These are phyloP conservation scores for Endocalyx cinctus DNA, from an alignment of 2,329 filamentous ascomycete species.

Conservation along the genomic window DNA sequence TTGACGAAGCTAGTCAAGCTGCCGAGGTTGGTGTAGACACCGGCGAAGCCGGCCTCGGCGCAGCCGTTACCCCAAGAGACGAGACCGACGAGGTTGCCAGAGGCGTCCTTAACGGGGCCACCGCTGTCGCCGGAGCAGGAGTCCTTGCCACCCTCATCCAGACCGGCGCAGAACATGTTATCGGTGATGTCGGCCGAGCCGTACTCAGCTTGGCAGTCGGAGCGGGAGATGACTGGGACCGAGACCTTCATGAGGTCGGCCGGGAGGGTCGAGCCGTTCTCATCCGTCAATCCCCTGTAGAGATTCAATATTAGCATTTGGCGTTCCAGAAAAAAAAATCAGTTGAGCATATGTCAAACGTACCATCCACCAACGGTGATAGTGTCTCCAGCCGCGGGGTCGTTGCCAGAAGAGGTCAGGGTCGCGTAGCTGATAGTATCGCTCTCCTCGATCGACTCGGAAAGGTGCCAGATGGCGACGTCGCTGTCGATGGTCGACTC, in stretches of 20 bases:
- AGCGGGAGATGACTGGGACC: neutral
- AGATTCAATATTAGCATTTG: too few species aligned
- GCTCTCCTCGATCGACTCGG: neutral
- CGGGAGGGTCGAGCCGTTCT: neutral
- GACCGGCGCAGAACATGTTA: neutral
- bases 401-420: neutral
- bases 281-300: neutral
- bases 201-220: neutral
- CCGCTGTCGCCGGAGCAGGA: neutral
- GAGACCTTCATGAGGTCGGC: neutral
- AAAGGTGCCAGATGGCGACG: neutral
- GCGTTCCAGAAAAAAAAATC: too few species aligned
- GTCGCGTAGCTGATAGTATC: neutral
- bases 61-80: neutral
- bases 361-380: neutral
- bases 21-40: neutral
- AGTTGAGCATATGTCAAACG: too few species aligned
- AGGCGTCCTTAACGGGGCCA: neutral
- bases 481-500: neutral
- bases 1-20: neutral
- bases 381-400: neutral
- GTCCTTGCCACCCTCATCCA: neutral
- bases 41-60: neutral
- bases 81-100: neutral
- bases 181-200: neutral